Conservation (phyloP, 441 rosid genomes). For the Arabidopsis lyrata region DNA sequence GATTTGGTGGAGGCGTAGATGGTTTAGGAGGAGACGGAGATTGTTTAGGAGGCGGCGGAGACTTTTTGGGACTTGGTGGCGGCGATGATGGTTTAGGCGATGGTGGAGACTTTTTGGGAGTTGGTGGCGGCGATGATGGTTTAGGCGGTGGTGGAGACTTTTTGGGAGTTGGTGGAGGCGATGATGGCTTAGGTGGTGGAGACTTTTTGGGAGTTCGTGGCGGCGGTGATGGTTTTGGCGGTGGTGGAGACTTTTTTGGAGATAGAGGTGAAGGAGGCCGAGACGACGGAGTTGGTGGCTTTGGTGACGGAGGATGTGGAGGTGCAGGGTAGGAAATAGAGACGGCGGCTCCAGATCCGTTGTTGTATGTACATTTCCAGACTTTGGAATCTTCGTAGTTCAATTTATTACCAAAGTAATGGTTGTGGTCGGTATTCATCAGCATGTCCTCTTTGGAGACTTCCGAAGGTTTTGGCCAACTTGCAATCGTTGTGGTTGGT, state of each 20-base stretch:
- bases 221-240: too few relatives aligned
- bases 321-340: slow-evolving; percentile 35
- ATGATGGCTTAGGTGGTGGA: too few relatives aligned
- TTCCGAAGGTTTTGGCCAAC: slow-evolving; percentile 41
- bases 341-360: slow-evolving; percentile 37
- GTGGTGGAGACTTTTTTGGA: too few relatives aligned
- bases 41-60: background rate
- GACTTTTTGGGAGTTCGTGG: too few relatives aligned
- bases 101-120: background rate
- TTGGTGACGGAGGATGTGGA: slow-evolving; percentile 2
- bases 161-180: too few relatives aligned
- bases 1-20: background rate
- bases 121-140: background rate
- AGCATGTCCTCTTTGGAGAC: slow-evolving; percentile 7
- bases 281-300: background rate
- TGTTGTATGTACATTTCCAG: slow-evolving; percentile 33
- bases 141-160: too few relatives aligned
- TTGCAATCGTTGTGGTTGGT: slow-evolving; percentile 23
- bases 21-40: background rate
- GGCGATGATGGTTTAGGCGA: background rate
- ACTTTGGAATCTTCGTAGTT: slow-evolving; percentile 20
- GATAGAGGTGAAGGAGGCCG: background rate
- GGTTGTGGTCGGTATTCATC: background rate
- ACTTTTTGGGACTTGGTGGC: background rate
- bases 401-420: background rate